Base-by-base conservation (phyloP, 129 eudicot genomes). In the Tagetes patula region DNA sequence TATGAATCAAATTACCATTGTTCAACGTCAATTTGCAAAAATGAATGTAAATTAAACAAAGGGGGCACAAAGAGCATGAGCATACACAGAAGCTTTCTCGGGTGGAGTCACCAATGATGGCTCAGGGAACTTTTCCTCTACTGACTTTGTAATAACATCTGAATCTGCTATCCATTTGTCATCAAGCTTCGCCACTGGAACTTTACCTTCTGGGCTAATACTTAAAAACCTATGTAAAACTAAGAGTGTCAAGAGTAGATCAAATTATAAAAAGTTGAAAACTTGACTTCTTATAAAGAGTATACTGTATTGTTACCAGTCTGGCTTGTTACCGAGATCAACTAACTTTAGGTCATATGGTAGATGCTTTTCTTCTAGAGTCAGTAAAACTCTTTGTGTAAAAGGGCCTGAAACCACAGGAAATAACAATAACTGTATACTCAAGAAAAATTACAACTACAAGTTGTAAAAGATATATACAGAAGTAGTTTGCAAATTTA, bases 111-210 rank as follows among this genome's bases (percentile, higher is more conserved):
- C 84, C 77, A 94, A 79, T 42, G 91, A 75, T 32, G 98, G 98
- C 46, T 82, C 80, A 3, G 98, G 98, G 52, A 81, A 90, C 81
- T 90, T 94, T 69, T 90, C 93, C 76, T 94, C 98, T 45, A 94
- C 74, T 62, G 85, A 59, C 77, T 90, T 81, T 6, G 97, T 86
- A 84, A 94, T 90, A 60, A 94, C 97, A 90, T 94, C 98, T 41
- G 98, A 94, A 94, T 94, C 98, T 27, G 97, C 79, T 71, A 87
- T 62, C 98, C 98, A 94, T 60, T 94, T 86, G 74, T 94, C 98
- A 38, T 86, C 97, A 50, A 94, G 82, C 85, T 94, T 93, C 43
- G 82, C 52, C 34, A 90, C 69, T 3, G 98, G 98, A 66, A 90
- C 98, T 85, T 88, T 94, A 60, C 98, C 97, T 70, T 94, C 97